Evolutionary conservation across 805 yeast genomes (phyloP).

Genomic region (Yarrowia sp.): DNA sequence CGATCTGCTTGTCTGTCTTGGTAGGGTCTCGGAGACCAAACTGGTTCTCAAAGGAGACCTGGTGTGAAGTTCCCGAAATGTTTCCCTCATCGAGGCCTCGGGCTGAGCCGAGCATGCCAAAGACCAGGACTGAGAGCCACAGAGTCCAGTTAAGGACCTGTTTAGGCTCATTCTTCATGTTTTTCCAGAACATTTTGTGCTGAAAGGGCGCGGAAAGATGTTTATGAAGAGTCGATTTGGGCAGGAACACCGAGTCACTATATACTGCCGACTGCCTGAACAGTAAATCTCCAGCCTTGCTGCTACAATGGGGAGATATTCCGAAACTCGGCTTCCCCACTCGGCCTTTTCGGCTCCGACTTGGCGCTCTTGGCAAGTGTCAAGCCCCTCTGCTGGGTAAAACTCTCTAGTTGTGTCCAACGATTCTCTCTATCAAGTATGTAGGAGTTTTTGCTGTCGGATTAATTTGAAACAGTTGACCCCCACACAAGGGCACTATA

Average conservation of each 20-base stretch:
- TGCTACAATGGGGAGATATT: neutral
- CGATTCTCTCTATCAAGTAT: neutral
- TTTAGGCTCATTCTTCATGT: slow-evolving; percentile 26
- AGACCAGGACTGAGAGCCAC: slow-evolving; percentile 47
- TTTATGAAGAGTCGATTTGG: neutral
- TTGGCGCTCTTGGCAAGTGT: neutral
- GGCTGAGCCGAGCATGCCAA: slow-evolving; percentile 56
- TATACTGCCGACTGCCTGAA: neutral
- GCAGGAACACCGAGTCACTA: slow-evolving; percentile 1
- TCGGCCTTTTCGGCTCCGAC: slow-evolving; percentile 19
- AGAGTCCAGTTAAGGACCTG: slow-evolving; percentile 43
- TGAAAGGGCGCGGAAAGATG: neutral
- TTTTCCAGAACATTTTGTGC: slow-evolving; percentile 1
- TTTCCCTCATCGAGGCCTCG: slow-evolving; percentile 60
- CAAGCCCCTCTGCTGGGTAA: neutral
- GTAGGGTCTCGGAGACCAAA: slow-evolving; percentile 48
- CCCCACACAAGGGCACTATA: neutral
- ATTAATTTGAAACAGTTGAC: neutral
- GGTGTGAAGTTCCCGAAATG: slow-evolving; percentile 48
- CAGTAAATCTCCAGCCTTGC: neutral
- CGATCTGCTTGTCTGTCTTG: slow-evolving; percentile 40
- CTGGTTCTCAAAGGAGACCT: slow-evolving; percentile 41
- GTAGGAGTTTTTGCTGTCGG: neutral
- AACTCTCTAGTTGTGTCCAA: slow-evolving; percentile 10
- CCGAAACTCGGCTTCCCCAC: slow-evolving; percentile 10